These are phyloP conservation scores for Populus hybrid DNA, from an alignment of 441 rosid species.

Conservation along the genomic window DNA sequence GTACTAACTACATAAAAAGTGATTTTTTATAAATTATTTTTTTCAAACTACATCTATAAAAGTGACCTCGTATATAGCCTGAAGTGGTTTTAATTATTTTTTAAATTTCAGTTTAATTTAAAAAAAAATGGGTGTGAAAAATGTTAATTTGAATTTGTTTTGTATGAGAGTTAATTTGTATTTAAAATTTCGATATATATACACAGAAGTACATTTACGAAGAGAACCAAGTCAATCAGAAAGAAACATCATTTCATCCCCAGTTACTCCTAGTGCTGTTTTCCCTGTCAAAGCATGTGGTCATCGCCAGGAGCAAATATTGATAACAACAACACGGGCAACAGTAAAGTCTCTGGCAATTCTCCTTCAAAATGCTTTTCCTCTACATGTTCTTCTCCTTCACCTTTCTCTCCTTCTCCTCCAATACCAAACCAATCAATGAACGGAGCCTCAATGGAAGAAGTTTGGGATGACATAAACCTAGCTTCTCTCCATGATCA, in stretches of 20 bases:
- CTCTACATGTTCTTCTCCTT: conserved; percentile 7
- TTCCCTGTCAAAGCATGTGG: neutral
- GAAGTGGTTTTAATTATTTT: too few species aligned
- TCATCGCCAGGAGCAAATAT: neutral
- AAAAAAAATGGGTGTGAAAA: too few species aligned
- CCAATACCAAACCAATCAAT: neutral
- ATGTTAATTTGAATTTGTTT: too few species aligned
- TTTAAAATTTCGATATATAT: too few species aligned
- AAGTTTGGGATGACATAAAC: conserved; percentile 46
- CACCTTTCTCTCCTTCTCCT: neutral
- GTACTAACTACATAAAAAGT: too few species aligned
- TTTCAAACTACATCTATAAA: too few species aligned
- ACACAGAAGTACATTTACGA: neutral
- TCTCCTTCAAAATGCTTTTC: neutral
- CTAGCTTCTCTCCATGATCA: conserved; percentile 31
- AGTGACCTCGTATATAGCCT: too few species aligned
- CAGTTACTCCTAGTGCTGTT: neutral
- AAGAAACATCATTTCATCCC: neutral
- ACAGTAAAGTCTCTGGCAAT: neutral
- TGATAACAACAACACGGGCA: neutral
- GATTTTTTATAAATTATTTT: too few species aligned
- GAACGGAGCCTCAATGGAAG: conserved; percentile 39
- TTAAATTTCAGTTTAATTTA: too few species aligned
- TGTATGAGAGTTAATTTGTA: neutral
- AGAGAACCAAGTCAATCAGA: neutral